Base-by-base conservation (phyloP, 331 rosid species). In the Prunus yedoensis region DNA sequence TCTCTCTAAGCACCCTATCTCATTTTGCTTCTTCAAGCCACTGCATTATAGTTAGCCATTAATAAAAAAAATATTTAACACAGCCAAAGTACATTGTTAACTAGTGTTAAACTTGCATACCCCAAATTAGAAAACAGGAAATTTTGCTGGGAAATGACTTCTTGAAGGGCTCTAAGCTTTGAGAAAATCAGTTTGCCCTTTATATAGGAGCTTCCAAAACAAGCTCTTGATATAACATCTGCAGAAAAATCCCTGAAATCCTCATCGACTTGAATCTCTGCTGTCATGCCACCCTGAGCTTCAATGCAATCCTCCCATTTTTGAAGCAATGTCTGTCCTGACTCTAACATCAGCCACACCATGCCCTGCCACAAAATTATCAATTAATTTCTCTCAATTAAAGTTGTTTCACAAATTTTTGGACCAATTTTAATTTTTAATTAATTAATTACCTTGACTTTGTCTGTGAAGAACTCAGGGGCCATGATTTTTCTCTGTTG, bases 401-500 rank as follows among this genome's bases (percentile, higher is more conserved):
- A 4, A 4, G 38, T 4, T 32, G 38, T 32, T 32, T 63, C 21
- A 4, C 3, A 41, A 63, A 32, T 15, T 62, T 43, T 27, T 66
- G 68, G 53, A 10, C 66, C 51, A 13, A 52, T 25, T 71, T 20
- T 30, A 6, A 21, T 16, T 80, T 35, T 35, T 12, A 6, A 21
- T 16, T 80, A 89, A 32, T 32, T 32, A 0, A 4, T 32, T 32
- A 32, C 99, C 94, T 91, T 91, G 58, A 95, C 97, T 83, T 88
- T 93, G 84, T 89, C 88, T 88, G 86, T 88, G 88, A 86, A 95
- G 82, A 95, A 95, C 81, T 95, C 97, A 28, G 97, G 91, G 3
- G 97, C 96, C 27, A 95, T 84, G 45, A 95, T 91, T 74, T 95
- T 95, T 74, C 99, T 85, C 75, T 95, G 99, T 1, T 90, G 91